These are phyloP conservation scores for Thinopyrum elongatum DNA, from an alignment of 176 grass and related monocot species.

Conservation along the genomic window DNA sequence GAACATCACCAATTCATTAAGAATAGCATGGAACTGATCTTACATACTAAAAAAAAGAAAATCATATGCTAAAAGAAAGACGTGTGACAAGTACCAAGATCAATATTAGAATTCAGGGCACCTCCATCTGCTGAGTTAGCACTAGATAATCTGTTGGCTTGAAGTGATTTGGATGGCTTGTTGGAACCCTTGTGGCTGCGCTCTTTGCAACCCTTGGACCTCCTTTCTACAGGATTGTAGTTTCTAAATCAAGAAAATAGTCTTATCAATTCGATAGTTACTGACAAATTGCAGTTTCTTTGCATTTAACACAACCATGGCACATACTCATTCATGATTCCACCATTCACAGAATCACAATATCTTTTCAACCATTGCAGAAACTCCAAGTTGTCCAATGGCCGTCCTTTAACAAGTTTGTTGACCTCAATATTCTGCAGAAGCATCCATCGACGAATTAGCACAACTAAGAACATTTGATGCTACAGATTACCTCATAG, in stretches of 20 bases:
- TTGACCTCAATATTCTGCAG: conserved; percentile 91
- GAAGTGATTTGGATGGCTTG: conserved; percentile 70
- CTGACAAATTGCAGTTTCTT: neutral
- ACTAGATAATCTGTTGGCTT: conserved; percentile 58
- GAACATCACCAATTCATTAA: neutral
- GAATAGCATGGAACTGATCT: neutral
- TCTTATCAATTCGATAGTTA: neutral
- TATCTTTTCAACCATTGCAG: conserved; percentile 94
- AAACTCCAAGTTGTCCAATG: conserved; percentile 89
- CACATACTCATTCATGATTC: conserved; percentile 86
- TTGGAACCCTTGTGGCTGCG: conserved; percentile 41
- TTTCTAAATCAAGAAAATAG: conserved; percentile 52
- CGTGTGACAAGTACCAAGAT: neutral
- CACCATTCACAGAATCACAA: conserved; percentile 83
- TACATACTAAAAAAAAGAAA: neutral
- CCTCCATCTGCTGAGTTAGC: conserved; percentile 43
- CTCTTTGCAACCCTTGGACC: conserved; percentile 71
- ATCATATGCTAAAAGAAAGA: neutral
- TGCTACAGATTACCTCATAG: neutral
- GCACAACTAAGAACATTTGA: neutral
- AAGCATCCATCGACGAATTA: neutral
- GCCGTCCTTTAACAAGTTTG: conserved; percentile 88
- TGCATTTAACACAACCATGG: neutral
- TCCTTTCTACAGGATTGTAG: conserved; percentile 79
- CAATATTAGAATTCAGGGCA: neutral